Percentiles rank a stretch among this genome's conserved stretches.
These are phyloP conservation scores for Coelastrella sp. DNA, from an alignment of 139 green algal species.

Conservation along the genomic window DNA sequence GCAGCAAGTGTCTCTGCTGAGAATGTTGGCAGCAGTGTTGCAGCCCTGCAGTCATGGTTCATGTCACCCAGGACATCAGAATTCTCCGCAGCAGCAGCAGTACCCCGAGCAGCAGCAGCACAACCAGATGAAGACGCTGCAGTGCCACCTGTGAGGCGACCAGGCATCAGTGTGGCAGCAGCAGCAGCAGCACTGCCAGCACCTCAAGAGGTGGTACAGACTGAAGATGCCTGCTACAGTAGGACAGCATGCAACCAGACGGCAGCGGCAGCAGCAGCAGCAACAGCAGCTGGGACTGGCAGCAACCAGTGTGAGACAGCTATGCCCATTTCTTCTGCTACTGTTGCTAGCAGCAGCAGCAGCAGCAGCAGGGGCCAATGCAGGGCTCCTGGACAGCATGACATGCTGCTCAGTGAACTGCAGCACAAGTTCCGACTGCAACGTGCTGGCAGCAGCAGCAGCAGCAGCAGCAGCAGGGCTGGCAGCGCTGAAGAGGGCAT, in stretches of 20 bases:
- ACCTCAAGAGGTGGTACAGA: not conserved
- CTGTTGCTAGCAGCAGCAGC: not conserved
- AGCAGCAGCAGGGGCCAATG: not conserved
- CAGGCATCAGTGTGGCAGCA: not conserved
- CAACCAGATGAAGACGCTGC: not conserved
- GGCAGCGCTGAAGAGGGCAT: too few relatives aligned
- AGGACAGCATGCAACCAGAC: too few relatives aligned
- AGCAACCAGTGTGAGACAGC: not conserved
- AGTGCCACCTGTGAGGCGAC: not conserved
- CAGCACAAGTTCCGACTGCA: not conserved
- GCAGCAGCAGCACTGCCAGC: not conserved
- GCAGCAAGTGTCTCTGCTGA: not conserved
- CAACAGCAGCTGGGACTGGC: not conserved
- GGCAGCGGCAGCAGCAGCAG: not conserved
- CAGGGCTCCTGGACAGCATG: not conserved
- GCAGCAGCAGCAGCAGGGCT: not conserved
- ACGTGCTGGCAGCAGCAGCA: not conserved
- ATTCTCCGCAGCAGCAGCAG: not conserved
- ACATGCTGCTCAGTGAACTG: not conserved
- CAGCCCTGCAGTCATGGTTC: not conserved
- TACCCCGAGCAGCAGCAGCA: not conserved
- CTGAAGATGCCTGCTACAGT: not conserved
- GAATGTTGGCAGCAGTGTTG: not conserved
- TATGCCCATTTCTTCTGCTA: not conserved
- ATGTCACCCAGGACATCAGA: not conserved